Base-by-base conservation (phyloP, 352 stramenopile species). In the Phytophthora uliginosa region DNA sequence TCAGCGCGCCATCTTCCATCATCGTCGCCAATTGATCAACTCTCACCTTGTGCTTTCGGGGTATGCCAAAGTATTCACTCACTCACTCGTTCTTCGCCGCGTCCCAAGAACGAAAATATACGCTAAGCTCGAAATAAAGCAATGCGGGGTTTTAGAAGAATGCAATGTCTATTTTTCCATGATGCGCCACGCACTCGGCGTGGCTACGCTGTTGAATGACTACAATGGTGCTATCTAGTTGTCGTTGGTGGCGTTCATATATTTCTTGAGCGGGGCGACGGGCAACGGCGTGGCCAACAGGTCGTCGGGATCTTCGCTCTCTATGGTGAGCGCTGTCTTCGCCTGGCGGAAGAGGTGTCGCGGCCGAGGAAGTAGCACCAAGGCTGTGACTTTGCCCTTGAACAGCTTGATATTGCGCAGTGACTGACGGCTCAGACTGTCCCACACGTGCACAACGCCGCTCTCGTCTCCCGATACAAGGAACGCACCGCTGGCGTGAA, bases 231-330 rank as follows among this genome's bases (percentile, higher is more conserved):
- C 36, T 66, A 66, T 47, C 50, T 72, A 75, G 45, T 66, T 69
- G 69, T 76, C 64, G 38, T 69, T 68, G 13, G 59, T 67, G 42
- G 71, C 53, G 65, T 85, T 85, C 82, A 94, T 91, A 77, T 92
- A 94, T 74, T 94, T 94, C 57, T 92, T 91, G 45, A 94, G 84
- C 54, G 86, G 86, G 18, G 84, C 83, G 40, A 92, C 76, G n/a
- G 84, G 82, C 33, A 94, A 68, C 47, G 75, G 50, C n/a, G 77
- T 76, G 28, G 69, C 65, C 52, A 82, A 57, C 53, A 71, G 36
- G 45, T 76, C 73, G 48, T 82, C 76, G 28, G 76, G 48, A 34
- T 83, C 73, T n/a, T 81, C 59, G n/a, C 42, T 74, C 63, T 73
- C 63, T 20, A 76, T 38, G 8, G 63, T 63, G 10, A 69, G 62